phyloP scores from a whole-genome alignment of 129 eudicot genomes.

The Artemisia annua region DNA sequence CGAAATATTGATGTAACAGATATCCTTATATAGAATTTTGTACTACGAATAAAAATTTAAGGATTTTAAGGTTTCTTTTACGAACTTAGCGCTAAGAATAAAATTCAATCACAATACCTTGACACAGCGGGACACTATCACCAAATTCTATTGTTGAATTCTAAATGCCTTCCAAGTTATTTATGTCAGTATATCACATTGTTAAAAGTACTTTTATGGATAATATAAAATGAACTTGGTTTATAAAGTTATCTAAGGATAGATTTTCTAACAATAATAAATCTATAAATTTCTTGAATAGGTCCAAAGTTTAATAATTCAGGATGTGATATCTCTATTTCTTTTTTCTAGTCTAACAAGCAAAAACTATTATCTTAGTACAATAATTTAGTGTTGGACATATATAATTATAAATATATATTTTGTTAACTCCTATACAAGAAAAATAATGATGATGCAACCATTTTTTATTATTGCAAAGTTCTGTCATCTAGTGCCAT shows the following conservation, averaged over 20 bases:
- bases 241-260: not conserved
- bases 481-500: not conserved
- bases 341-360: not conserved
- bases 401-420: not conserved
- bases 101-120: too few species aligned
- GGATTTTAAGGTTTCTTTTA: too few species aligned
- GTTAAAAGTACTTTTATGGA: not conserved
- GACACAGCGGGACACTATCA: too few species aligned
- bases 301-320: not conserved
- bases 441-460: constrained; percentile 1
- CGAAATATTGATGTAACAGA: too few species aligned
- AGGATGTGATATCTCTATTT: not conserved
- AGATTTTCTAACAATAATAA: not conserved
- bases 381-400: not conserved
- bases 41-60: too few species aligned
- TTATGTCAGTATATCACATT: too few species aligned
- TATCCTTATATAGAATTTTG: too few species aligned
- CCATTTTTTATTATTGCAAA: not conserved
- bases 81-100: too few species aligned
- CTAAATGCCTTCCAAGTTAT: too few species aligned
- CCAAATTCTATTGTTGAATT: too few species aligned
- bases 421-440: not conserved
- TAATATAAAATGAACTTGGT: not conserved
- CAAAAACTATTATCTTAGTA: not conserved
- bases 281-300: not conserved